Evolutionary conservation across 1,139 yeast species (phyloP), one percentile per base, ranked within the genome.

Genomic region (Geotrichum armillariae): DNA sequence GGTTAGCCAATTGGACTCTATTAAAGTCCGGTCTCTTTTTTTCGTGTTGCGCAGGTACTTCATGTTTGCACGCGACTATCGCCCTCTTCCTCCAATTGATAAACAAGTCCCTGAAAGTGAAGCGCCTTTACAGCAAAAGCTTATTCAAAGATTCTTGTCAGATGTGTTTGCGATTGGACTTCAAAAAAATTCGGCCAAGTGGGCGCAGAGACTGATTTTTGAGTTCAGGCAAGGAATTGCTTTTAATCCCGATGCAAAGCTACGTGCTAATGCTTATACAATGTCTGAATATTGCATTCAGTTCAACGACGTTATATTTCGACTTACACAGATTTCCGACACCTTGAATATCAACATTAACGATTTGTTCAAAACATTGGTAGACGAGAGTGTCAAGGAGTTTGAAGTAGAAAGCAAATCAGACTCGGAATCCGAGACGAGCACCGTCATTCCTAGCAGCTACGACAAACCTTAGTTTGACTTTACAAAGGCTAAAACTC

Each of bases 41-140:
- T 78, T 86, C 49, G 62, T 85, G 20, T 61, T 80, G 52, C 80
- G 85, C 60, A 72, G 95, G 57, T 65, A 82, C 35, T 86, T 78
- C 62, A 67, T 77, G 14, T 85, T 89, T 65, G 76, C 82, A 3
- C 75, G 94, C 56, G 87, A 82, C 58, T 89, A 85, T 64, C 62
- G 81, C 1, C 50, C 50, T 6, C 70, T 78, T 37, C 16, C 18
- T 9, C 82, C 75, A 0, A 53, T 71, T 1, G 69, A 68, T 4
- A 66, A 66, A 36, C 65, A 67, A 17, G 47, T 66, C 74, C 53
- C 69, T 72, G 31, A 71, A 27, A 53, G 45, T 6, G 70, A 68
- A 49, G 37, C 49, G 32, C 52, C 38, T n/a, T 48, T 66, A 21
- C 77, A 75, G 53, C 70, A 73, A 23, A 66, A 66, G 42, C 58